Conservation (phyloP, 257 asterid species). For the Jaltomata sinuosa region DNA sequence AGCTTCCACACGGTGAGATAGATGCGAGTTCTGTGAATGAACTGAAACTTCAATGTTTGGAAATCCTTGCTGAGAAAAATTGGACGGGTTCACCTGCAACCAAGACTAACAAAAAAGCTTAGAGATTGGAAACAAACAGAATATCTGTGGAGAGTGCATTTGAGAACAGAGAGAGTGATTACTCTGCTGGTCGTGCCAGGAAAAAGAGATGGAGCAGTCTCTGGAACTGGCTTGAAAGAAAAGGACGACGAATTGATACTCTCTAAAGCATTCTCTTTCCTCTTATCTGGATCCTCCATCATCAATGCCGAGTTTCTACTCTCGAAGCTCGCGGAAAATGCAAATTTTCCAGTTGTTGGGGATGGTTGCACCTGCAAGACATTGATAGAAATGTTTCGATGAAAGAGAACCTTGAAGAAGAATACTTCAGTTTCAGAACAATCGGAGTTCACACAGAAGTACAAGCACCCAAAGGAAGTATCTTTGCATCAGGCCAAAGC, state of each 20-base stretch:
- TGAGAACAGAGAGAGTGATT: conserved; percentile 10
- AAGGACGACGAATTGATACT: conserved; percentile 48
- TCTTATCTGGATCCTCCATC: conserved; percentile 30
- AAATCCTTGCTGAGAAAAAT: conserved; percentile 37
- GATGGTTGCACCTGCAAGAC: conserved; percentile 38
- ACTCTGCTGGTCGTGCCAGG: conserved; percentile 38
- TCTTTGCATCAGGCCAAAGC: neutral
- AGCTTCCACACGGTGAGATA: conserved; percentile 17
- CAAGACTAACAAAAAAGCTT: conserved; percentile 6
- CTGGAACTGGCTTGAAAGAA: conserved; percentile 46
- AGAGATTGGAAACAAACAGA: neutral
- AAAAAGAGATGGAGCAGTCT: conserved; percentile 36
- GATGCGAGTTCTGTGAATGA: conserved; percentile 24
- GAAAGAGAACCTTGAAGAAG: neutral
- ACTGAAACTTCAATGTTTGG: conserved; percentile 24
- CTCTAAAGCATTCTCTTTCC: conserved; percentile 40
- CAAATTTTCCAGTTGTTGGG: conserved; percentile 77
- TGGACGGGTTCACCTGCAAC: conserved; percentile 21
- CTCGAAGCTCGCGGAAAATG: conserved; percentile 22
- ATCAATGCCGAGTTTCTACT: conserved; percentile 19
- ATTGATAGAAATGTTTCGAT: neutral
- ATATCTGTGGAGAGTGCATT: neutral
- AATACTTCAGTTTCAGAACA: neutral
- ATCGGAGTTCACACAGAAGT: neutral
- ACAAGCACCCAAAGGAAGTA: neutral